Percentiles rank a stretch among this genome's conserved stretches.
These are phyloP conservation scores for Petunia secreta DNA, from an alignment of 257 asterid species.

Conservation along the genomic window DNA sequence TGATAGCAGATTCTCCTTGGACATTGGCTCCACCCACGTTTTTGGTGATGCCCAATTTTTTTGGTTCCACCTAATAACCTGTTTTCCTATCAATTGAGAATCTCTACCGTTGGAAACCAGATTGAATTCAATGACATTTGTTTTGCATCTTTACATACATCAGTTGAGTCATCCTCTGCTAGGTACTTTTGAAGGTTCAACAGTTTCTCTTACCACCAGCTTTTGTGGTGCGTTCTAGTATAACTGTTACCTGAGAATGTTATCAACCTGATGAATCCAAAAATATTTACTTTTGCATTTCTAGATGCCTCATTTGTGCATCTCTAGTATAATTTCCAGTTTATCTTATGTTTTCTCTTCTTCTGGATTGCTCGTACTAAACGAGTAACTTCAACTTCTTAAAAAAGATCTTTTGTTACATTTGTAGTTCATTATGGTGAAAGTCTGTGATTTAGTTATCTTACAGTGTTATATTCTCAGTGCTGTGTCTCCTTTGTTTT, in stretches of 20 bases:
- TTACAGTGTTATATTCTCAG: constrained; percentile 13
- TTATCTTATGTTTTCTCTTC: not conserved
- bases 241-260: not conserved
- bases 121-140: not conserved
- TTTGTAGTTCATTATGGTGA: not conserved
- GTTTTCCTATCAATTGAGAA: constrained; percentile 16
- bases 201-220: not conserved
- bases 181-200: not conserved
- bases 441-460: constrained; percentile 1
- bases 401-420: not conserved
- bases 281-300: not conserved
- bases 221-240: not conserved
- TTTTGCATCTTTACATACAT: not conserved
- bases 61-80: not conserved
- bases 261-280: constrained; percentile 2
- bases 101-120: not conserved
- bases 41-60: not conserved
- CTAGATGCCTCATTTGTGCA: constrained; percentile 13
- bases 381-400: constrained; percentile 8
- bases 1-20: not conserved
- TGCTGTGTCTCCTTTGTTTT: constrained; percentile 31
- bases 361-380: not conserved
- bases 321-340: not conserved
- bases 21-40: not conserved
- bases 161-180: constrained; percentile 13